Evolutionary conservation across 768 basidiomycete genomes (phyloP), one percentile per base, ranked within the genome.

Genomic region (Tylopilus vinaceipallidus): DNA sequence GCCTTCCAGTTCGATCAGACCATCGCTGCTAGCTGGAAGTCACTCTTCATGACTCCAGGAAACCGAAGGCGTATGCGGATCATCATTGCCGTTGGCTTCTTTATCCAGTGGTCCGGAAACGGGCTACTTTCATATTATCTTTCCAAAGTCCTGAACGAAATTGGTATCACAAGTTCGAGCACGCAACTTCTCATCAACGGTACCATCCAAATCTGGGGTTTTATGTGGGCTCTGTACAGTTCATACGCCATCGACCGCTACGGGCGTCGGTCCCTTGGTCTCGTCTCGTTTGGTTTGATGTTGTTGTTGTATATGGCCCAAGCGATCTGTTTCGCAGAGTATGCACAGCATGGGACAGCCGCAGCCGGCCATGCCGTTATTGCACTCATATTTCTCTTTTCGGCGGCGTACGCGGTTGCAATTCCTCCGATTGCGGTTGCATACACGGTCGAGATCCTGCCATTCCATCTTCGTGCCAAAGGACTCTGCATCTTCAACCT

Each of bases 401-500:
- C 71, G 23, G 73, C 72, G 59, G 57, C 65, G 20, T 82, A 82
- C 52, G 84, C 88, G 58, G 73, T 91, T 48, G 86, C 86, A 23
- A 90, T 90, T 64, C 84, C 84, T 2, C 88, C 91, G 5, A 77
- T 92, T 68, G 71, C 86, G 20, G 65, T 81, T 27, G 59, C 76
- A 0, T 84, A 82, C 55, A 76, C 79, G 6, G 71, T 92, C 49
- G 91, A 94, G 64, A 91, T 94, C 55, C 67, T 93, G 3, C 91
- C 90, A 0, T 90, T 82, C 68, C 75, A 73, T 50, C 83, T 92
- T 50, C 83, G 91, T 43, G 90, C 90, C 10, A 88, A 83, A 59
- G 89, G 89, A 0, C 84, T 88, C 53, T 83, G 87, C 7, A 62
- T 88, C 30, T 88, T 90, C 83, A 86, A 84, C 63, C 67, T 87